Base-by-base conservation (phyloP, 2,329 filamentous ascomycete species). In the Trichoderma citrinoviride region DNA sequence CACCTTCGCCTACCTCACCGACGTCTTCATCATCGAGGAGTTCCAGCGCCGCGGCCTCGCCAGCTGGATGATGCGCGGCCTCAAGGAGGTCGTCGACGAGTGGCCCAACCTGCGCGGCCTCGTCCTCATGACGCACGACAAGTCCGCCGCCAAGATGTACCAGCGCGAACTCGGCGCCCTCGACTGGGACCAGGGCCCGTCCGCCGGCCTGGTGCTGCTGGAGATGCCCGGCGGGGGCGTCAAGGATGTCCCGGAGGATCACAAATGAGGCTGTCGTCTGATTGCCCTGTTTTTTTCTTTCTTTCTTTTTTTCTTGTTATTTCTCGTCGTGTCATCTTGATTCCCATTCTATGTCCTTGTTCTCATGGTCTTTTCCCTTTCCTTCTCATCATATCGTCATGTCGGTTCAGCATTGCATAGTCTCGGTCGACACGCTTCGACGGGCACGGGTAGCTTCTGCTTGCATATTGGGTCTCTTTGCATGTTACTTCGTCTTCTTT, bases 1-100 rank as follows among this genome's bases (percentile, higher is more conserved):
- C 53, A 89, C 88, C 0, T 86, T 91, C 69, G 87, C 84, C 40
- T 92, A 90, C 65, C 76, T 81, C 61, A 89, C 88, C 27, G 89
- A 91, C 71, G 85, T 91, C 21, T 91, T 89, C 73, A 79, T 91
- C 23, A 73, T 85, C 3, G 79, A 83, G 0, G 80, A 82, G 44
- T 84, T 86, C 70, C 87, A 89, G 71, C 82, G 84, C 5, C 78
- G 80, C 10, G 88, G 89, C 0, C 78, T 92, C 1, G 89, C 86
- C 3, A 82, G 78, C 49, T 91, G 87, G 87, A 76, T 91, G 72
- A 83, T 90, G 73, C 74, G 78, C 5, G 87, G 84, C 69, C 75
- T 89, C 65, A 81, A 85, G 68, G 86, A 90, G 69, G 74, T 83
- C 3, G 72, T 86, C 43, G 75, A 80, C 23, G 78, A 78, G 33